Base-by-base conservation (phyloP, 768 basidiomycete species). In the Mycena floridula region DNA sequence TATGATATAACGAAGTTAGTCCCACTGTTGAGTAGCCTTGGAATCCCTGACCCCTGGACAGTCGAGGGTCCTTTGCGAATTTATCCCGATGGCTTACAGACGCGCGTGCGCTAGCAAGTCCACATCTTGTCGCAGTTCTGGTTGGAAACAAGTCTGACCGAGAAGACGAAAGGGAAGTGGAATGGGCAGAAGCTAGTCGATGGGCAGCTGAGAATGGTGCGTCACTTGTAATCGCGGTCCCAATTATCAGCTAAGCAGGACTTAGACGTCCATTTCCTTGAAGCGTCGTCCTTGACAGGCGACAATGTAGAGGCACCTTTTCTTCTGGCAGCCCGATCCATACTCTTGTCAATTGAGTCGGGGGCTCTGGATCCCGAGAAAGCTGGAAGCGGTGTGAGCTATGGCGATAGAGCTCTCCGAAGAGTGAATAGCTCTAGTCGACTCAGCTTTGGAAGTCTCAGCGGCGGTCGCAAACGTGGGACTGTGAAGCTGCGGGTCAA, bases 171-270 rank as follows among this genome's bases (percentile, higher is more conserved):
- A 71, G 96, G 42, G 89, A 98, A 62, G 93, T 99, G 28, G 90
- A 95, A 54, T 96, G 89, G 82, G 76, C 85, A 21, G 96, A 99
- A 65, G 96, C 91, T 8, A 91, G 89, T 56, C 72, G 79, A 58
- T 99, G 93, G 93, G 95, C 96, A 16, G 87, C 92, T 40, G 90
- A 94, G 61, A 93, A 98, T 61, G 88, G 93, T 92, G 52, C 48
- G 72, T 37, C 35, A 53, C 49, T 16, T 22, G 5, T 22, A 20
- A 13, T 39, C 13, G 22, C 23, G 4, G 38, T 13, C 13, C 23
- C 38, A 39, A 24, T 24, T 16, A 4, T 9, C 9, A 32, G 28
- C 9, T 43, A 26, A 25, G 42, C 15, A 36, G 37, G 7, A 25
- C 44, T 16, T 43, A 97, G 94, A 89, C 53, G 78, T 96, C 6